phyloP scores from a whole-genome alignment of 805 yeast species.

The Saccharomyces kudriavzevii region DNA sequence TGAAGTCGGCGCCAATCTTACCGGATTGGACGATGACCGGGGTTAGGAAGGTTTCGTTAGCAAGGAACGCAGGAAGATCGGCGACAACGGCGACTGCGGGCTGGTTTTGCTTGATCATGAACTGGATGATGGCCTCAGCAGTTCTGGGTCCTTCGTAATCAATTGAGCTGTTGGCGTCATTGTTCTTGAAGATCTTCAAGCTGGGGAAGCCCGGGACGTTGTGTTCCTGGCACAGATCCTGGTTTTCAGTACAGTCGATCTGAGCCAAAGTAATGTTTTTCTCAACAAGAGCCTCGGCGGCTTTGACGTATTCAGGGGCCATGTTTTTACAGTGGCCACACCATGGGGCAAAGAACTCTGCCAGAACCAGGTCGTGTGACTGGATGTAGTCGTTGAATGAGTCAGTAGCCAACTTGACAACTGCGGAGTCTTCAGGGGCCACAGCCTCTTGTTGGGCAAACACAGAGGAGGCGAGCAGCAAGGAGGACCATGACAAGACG shows the following conservation, averaged over 20 bases:
- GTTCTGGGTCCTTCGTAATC: constrained; percentile 84
- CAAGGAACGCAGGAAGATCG: constrained; percentile 41
- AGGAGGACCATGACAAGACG: constrained; percentile 8
- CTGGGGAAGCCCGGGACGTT: constrained; percentile 81
- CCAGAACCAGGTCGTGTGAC: constrained; percentile 69
- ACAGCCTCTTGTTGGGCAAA: constrained; percentile 47
- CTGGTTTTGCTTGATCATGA: constrained; percentile 71
- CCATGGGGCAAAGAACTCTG: constrained; percentile 95
- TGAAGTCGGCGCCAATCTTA: constrained; percentile 30
- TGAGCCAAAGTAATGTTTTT: constrained; percentile 70
- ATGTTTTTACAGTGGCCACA: constrained; percentile 91
- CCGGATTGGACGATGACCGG: constrained; percentile 52
- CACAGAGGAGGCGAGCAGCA: constrained; percentile 16
- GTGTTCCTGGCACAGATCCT: constrained; percentile 57
- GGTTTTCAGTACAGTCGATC: constrained; percentile 76
- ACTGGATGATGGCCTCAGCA: constrained; percentile 66
- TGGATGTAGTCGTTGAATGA: constrained; percentile 58
- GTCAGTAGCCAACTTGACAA: constrained; percentile 64
- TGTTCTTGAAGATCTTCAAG: constrained; percentile 60
- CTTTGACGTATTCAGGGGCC: constrained; percentile 72
- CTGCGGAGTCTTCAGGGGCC: constrained; percentile 80
- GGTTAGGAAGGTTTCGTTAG: constrained; percentile 31
- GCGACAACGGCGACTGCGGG: constrained; percentile 61
- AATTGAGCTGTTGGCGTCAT: constrained; percentile 34
- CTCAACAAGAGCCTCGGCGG: constrained; percentile 58